Conservation (phyloP, 768 basidiomycete species). For the Pholiota microspora region DNA sequence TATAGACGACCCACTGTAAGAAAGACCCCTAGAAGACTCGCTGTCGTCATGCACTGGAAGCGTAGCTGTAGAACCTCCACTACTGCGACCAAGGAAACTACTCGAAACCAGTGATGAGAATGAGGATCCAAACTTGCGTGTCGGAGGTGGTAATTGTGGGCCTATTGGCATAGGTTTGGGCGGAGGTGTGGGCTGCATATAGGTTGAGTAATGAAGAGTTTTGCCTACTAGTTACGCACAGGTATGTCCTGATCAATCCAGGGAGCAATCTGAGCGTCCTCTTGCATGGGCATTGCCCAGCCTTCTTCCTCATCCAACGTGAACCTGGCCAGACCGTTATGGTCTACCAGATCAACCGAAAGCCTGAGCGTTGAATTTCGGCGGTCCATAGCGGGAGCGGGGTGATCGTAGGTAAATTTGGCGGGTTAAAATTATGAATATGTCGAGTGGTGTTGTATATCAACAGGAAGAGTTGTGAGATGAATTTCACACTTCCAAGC, state of each 20-base stretch:
- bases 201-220: not conserved
- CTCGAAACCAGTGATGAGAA: not conserved
- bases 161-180: slow-evolving; percentile 28
- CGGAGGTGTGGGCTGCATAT: slow-evolving; percentile 43
- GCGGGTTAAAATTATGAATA: too few species aligned
- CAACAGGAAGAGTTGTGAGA: too few species aligned
- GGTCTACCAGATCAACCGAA: not conserved
- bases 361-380: not conserved
- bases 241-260: slow-evolving; percentile 24
- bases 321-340: not conserved
- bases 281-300: slow-evolving; percentile 15
- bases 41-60: slow-evolving; percentile 30
- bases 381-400: not conserved
- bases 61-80: slow-evolving; percentile 23
- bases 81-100: slow-evolving; percentile 1
- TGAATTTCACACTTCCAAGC: too few species aligned
- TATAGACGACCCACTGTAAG: slow-evolving; percentile 25
- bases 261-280: slow-evolving; percentile 26
- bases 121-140: slow-evolving; percentile 34
- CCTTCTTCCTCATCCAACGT: not conserved
- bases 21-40: slow-evolving; percentile 21
- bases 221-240: slow-evolving; percentile 16
- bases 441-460: too few species aligned
- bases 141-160: slow-evolving; percentile 10
- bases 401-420: too few species aligned